phyloP scores from a whole-genome alignment of 176 grass and related monocot genomes.

The Rhynchospora breviuscula region DNA sequence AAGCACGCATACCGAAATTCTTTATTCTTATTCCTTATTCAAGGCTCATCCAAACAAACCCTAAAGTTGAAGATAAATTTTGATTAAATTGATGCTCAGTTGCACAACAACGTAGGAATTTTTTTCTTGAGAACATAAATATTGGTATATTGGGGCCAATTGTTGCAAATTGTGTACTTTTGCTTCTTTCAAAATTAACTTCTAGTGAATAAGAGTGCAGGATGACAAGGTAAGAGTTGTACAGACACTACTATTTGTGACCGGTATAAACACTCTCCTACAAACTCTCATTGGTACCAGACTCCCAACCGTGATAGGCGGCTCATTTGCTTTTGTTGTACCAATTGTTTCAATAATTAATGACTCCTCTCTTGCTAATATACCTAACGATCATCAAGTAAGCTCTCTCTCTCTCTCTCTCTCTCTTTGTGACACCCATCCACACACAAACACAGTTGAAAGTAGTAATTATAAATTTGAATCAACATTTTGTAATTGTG shows the following conservation, averaged over 20 bases:
- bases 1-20: too few species aligned
- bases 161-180: background rate
- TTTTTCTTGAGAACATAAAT: background rate
- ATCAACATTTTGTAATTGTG: constrained; percentile 4
- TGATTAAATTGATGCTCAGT: background rate
- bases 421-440: background rate
- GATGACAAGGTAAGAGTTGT: constrained; percentile 80
- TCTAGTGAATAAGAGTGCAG: constrained; percentile 17
- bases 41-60: too few species aligned
- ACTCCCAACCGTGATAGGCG: constrained; percentile 80
- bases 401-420: constrained; percentile 22
- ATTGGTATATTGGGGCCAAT: background rate
- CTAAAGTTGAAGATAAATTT: background rate
- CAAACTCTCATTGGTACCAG: constrained; percentile 90
- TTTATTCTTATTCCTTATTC: too few species aligned
- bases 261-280: constrained; percentile 85
- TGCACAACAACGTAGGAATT: background rate
- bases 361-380: constrained; percentile 46
- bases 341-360: constrained; percentile 78
- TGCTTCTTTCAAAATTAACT: constrained; percentile 1
- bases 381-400: constrained; percentile 60
- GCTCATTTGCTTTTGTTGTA: constrained; percentile 76
- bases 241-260: constrained; percentile 89
- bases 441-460: background rate
- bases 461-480: background rate